Percentiles rank a stretch among this genome's conserved stretches.
phyloP scores from a whole-genome alignment of 2,329 filamentous ascomycete genomes.

The Fusarium transvaalense region DNA sequence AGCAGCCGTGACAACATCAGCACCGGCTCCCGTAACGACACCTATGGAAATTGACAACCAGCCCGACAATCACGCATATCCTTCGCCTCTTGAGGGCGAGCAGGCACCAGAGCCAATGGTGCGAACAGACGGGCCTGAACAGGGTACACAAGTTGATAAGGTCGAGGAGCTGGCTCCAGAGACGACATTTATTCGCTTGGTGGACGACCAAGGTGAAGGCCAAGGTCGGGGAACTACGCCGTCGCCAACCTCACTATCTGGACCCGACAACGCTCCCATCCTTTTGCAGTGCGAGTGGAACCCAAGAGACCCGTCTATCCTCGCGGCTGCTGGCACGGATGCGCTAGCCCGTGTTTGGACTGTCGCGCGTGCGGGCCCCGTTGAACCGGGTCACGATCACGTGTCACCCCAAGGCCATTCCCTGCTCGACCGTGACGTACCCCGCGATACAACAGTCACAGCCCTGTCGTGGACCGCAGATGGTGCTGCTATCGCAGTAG shows the following conservation, averaged over 20 bases:
- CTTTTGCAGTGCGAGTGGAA: conserved; percentile 78
- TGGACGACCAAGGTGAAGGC: conserved; percentile 57
- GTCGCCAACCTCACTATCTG: conserved; percentile 55
- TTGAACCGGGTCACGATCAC: conserved; percentile 57
- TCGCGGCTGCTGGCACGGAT: conserved; percentile 77
- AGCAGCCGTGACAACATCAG: conserved; percentile 29
- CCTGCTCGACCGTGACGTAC: conserved; percentile 66
- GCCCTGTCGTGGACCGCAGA: conserved; percentile 72
- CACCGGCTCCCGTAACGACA: conserved; percentile 56
- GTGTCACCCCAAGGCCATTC: conserved; percentile 54
- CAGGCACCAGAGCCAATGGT: conserved; percentile 64
- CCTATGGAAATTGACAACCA: conserved; percentile 72
- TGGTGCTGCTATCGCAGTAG: conserved; percentile 68
- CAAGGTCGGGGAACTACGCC: conserved; percentile 49
- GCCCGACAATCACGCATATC: conserved; percentile 71
- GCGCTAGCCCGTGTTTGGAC: conserved; percentile 78
- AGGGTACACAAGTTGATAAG: conserved; percentile 74
- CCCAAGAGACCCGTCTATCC: conserved; percentile 72
- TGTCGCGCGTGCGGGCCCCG: conserved; percentile 66
- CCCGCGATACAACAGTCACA: conserved; percentile 66
- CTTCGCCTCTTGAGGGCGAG: conserved; percentile 72
- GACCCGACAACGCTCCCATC: conserved; percentile 67
- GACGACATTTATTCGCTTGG: conserved; percentile 72
- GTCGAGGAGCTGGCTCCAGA: conserved; percentile 70
- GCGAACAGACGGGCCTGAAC: conserved; percentile 72